Percentiles rank a stretch among this genome's conserved stretches.
These are phyloP conservation scores for Solanum bulbocastanum DNA, from an alignment of 257 asterid genomes.

Conservation along the genomic window DNA sequence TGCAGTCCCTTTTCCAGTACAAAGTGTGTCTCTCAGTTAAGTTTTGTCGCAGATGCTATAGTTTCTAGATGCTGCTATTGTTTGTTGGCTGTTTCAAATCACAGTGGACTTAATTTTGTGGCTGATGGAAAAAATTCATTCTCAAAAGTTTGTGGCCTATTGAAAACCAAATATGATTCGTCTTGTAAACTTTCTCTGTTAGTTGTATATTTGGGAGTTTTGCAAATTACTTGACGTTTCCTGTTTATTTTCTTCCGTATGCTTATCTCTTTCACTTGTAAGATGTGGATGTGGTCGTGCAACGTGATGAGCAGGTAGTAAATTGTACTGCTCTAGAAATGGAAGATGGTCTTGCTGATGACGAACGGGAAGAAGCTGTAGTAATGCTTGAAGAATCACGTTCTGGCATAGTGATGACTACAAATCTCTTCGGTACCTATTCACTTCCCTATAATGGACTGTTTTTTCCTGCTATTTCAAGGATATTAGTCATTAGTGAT, in stretches of 20 bases:
- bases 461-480: background rate
- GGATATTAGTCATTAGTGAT: background rate
- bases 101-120: background rate
- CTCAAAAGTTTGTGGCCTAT: background rate
- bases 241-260: background rate
- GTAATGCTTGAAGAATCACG: conserved; percentile 60
- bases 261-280: conserved; percentile 2
- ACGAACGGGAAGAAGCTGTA: conserved; percentile 51
- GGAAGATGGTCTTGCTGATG: conserved; percentile 51
- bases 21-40: background rate
- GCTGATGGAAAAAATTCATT: background rate
- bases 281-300: conserved; percentile 30
- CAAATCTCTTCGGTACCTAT: conserved; percentile 22
- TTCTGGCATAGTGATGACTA: conserved; percentile 15
- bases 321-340: conserved; percentile 35
- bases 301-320: conserved; percentile 47
- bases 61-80: background rate
- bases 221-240: background rate
- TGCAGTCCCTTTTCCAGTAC: background rate
- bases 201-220: background rate
- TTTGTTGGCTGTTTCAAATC: background rate
- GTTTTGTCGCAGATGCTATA: background rate
- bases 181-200: background rate
- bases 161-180: background rate
- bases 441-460: background rate